These are phyloP conservation scores for Curvularia lunata DNA, from an alignment of 2,329 filamentous ascomycete genomes.

Conservation along the genomic window DNA sequence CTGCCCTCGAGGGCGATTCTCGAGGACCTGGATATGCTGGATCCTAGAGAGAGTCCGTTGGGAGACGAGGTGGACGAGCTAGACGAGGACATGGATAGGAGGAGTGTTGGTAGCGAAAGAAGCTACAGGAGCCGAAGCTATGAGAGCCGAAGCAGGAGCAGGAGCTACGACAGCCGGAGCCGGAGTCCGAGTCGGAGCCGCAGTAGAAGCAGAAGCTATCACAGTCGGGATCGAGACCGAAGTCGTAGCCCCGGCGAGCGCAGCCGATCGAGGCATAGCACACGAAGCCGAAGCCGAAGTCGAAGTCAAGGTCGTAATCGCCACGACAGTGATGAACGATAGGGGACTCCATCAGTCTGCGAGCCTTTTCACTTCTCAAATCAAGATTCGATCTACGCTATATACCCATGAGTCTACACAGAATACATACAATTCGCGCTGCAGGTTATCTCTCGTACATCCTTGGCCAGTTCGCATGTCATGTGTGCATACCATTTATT, in stretches of 20 bases:
- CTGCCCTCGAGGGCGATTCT: conserved; percentile 80
- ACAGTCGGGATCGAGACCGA: conserved; percentile 14
- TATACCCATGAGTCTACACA: conserved; percentile 4
- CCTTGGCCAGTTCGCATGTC: no score
- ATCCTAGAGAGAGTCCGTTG: conserved; percentile 82
- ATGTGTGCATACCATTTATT: no score
- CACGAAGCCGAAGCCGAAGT: conserved; percentile 8
- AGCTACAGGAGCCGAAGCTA: conserved; percentile 24
- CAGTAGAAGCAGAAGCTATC: conserved; percentile 13
- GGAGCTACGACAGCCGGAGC: conserved; percentile 26
- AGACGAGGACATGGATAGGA: conserved; percentile 27
- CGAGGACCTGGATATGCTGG: conserved; percentile 87
- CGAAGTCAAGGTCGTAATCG: conserved; percentile 1
- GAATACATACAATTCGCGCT: not conserved
- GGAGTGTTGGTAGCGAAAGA: conserved; percentile 19
- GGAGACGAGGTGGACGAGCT: conserved; percentile 74
- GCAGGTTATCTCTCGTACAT: not conserved
- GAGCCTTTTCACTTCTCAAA: not conserved
- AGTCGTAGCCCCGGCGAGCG: conserved; percentile 9
- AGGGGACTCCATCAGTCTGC: not conserved
- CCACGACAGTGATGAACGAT: not conserved
- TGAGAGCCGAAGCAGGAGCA: conserved; percentile 22
- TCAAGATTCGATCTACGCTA: not conserved
- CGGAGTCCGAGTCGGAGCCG: conserved; percentile 19
- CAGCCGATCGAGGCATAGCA: conserved; percentile 6